Base-by-base conservation (phyloP, 441 rosid species). In the Hura crepitans region DNA sequence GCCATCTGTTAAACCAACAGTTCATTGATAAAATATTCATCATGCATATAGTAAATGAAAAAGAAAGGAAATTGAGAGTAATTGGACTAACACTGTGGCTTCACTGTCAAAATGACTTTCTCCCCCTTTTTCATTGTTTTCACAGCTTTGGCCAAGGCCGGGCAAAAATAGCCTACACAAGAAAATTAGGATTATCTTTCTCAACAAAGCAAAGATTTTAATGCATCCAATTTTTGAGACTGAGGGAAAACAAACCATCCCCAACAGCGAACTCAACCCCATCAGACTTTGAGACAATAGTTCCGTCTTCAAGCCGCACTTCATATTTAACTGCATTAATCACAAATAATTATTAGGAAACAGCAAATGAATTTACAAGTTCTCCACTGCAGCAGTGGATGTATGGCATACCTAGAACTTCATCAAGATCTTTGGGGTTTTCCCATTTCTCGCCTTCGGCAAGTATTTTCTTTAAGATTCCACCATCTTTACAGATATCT, bases 81-180 rank as follows among this genome's bases (percentile, higher is more conserved):
- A 39, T 39, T 39, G 45, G 75, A 23, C 84, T 74, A 81, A 93
- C 98, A 90, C 81, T 87, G 96, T 71, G 98, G 93, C 73, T 85
- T 93, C 71, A 91, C 96, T 3, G 90, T 82, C 7, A 89, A 73
- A 46, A 88, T 81, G 1, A 86, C 94, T 54, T 83, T 91, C 65
- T 93, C 97, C 0, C 85, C 87, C 75, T 87, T 91, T 67, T 88
- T 93, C 98, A 91, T 91, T 23, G 98, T 88, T 84, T 91, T 91
- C 35, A 89, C 89, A 62, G 95, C 93, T 68, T 67, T 86, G 0
- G 89, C 47, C 69, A 91, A 55, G 0, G 95, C 97, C 59, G 92
- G 95, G 66, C 96, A 93, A 74, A 91, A 86, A 72, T 82, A 65
- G 78, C 91, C 97, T 8, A 80, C 90, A 69, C 6, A 28, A 25